phyloP scores from a whole-genome alignment of 169 alveolate genomes.

The Plasmodium relictum region DNA sequence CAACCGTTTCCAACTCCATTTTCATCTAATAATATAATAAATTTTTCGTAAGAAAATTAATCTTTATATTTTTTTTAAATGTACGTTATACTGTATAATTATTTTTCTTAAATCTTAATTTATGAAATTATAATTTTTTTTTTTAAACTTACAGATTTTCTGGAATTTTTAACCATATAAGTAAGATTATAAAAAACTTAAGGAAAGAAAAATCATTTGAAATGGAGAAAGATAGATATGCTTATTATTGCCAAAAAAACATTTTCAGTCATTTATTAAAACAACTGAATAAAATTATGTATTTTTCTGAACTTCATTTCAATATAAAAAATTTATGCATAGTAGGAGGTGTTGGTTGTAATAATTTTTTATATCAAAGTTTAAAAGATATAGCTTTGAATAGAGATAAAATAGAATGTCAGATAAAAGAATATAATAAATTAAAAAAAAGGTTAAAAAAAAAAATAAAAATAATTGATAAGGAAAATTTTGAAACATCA shows the following conservation, averaged over 20 bases:
- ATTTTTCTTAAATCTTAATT: neutral
- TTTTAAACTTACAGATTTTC: constrained; percentile 37
- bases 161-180: constrained; percentile 58
- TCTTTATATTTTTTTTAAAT: neutral
- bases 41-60: constrained; percentile 66
- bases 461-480: constrained; percentile 46
- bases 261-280: constrained; percentile 51
- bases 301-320: constrained; percentile 66
- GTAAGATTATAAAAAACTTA: constrained; percentile 38
- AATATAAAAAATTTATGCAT: constrained; percentile 59
- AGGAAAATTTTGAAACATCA: neutral
- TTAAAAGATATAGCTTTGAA: constrained; percentile 33
- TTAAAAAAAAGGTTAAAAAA: constrained; percentile 65
- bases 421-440: constrained; percentile 44
- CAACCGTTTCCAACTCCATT: constrained; percentile 71
- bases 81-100: neutral
- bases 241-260: constrained; percentile 51
- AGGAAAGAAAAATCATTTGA: constrained; percentile 54
- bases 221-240: constrained; percentile 64
- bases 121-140: neutral
- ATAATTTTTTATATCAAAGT: constrained; percentile 30
- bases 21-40: constrained; percentile 27
- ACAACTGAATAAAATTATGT: constrained; percentile 68
- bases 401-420: constrained; percentile 22
- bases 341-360: constrained; percentile 76